Evolutionary conservation across 495 filamentous ascomycete species (phyloP).

Genomic region (Neurospora sp.): DNA sequence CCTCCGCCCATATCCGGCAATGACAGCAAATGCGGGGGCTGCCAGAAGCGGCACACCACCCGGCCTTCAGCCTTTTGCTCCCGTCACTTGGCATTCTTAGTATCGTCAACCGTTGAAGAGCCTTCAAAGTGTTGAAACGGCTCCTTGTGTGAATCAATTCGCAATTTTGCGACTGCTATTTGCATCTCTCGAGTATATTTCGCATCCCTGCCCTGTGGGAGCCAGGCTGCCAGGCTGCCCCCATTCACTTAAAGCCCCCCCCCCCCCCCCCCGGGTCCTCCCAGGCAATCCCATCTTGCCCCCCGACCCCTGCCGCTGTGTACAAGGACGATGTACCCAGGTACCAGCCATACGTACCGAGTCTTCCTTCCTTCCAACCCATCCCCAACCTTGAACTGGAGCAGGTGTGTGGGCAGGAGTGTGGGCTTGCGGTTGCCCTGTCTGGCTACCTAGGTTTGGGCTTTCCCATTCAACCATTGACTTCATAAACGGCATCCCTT

Average conservation of each 20-base stretch:
- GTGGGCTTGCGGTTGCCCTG: neutral
- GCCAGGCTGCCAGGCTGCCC: neutral
- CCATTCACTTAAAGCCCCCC: neutral
- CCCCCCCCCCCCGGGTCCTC: neutral
- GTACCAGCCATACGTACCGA: slow-evolving; percentile 2
- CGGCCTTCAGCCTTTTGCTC: neutral
- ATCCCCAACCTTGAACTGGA: neutral
- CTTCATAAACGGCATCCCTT: slow-evolving; percentile 10
- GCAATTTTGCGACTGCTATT: neutral
- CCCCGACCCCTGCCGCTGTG: slow-evolving; percentile 1
- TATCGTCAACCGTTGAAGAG: neutral
- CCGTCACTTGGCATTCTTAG: neutral
- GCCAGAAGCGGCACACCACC: neutral
- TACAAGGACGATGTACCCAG: neutral
- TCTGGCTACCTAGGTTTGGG: neutral
- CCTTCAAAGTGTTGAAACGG: neutral
- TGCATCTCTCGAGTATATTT: neutral
- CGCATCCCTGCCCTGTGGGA: neutral
- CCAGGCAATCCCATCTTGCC: neutral
- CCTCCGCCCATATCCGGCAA: neutral
- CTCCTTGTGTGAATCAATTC: neutral
- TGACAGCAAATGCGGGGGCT: neutral
- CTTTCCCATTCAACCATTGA: slow-evolving; percentile 12
- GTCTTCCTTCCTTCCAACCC: neutral
- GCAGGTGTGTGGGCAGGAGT: neutral